Evolutionary conservation across 2,329 filamentous ascomycete genomes (phyloP).

Genomic region (Arthrobotrys iridis): DNA sequence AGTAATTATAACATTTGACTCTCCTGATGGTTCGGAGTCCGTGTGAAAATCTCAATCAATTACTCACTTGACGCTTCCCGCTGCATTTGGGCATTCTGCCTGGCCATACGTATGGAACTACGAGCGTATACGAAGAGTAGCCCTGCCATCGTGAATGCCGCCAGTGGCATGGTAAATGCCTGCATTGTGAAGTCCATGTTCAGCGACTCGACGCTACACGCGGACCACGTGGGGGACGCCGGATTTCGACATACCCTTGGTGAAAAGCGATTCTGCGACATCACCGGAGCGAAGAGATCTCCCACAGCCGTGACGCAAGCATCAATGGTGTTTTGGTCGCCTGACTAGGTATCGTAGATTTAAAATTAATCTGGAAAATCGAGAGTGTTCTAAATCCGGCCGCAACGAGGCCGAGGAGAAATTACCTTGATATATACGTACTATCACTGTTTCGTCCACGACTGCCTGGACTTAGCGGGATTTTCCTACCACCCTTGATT

Average conservation of each 20-base stretch:
- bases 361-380: not conserved
- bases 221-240: not conserved
- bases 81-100: conserved; percentile 71
- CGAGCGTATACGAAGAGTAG: conserved; percentile 70
- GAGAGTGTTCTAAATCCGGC: not conserved
- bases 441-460: not conserved
- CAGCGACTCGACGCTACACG: not conserved
- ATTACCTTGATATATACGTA: not conserved
- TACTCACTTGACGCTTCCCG: conserved; percentile 65
- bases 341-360: not conserved
- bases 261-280: conserved; percentile 40
- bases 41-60: too few species aligned
- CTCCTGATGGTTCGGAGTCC: too few species aligned
- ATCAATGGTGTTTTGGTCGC: not conserved
- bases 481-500: not conserved
- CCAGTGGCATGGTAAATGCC: conserved; percentile 66
- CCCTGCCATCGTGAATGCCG: conserved; percentile 68
- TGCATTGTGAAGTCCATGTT: conserved; percentile 51
- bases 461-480: not conserved
- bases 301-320: not conserved
- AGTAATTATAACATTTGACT: not conserved
- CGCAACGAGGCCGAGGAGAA: not conserved
- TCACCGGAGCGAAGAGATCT: not conserved
- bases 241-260: conserved; percentile 18
- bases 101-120: conserved; percentile 73